Evolutionary conservation across 768 basidiomycete genomes (phyloP).

Genomic region (Rubroboletus satanas): DNA sequence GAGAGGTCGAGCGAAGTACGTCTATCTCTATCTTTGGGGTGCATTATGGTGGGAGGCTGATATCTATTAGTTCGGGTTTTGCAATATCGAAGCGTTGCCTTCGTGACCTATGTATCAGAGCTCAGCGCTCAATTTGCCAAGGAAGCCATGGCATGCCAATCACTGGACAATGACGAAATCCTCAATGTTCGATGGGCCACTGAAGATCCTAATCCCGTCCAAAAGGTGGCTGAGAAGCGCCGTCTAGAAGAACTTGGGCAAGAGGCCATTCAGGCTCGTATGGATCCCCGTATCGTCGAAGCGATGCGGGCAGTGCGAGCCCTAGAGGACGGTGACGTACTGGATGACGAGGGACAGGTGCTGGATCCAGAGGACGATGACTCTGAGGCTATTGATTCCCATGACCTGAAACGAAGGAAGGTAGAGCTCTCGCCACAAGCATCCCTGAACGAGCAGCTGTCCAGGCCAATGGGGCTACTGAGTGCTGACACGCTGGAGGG

Average conservation of each 20-base stretch:
- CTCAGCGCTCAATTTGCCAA: constrained; percentile 91
- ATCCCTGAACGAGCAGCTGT: constrained; percentile 30
- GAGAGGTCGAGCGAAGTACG: constrained; percentile 86
- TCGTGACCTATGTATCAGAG: constrained; percentile 91
- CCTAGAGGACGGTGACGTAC: constrained; percentile 72
- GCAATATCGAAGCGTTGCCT: constrained; percentile 92
- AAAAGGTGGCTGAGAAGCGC: constrained; percentile 80
- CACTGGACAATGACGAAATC: constrained; percentile 94
- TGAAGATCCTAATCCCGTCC: constrained; percentile 93
- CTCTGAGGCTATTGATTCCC: constrained; percentile 35
- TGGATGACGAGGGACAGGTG: constrained; percentile 35
- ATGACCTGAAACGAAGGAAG: constrained; percentile 35
- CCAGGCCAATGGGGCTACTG: constrained; percentile 57
- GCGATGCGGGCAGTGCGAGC: constrained; percentile 84
- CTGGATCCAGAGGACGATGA: constrained; percentile 33
- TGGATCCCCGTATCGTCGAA: constrained; percentile 87
- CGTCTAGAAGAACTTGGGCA: constrained; percentile 82
- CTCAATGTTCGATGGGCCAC: constrained; percentile 99
- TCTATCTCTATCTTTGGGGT: constrained; percentile 14
- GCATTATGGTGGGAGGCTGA: constrained; percentile 5
- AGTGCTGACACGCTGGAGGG: constrained; percentile 85
- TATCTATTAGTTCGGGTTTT: constrained; percentile 69
- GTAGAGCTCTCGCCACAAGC: constrained; percentile 27
- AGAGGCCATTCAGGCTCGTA: constrained; percentile 76
- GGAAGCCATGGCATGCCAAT: constrained; percentile 98